phyloP scores from a whole-genome alignment of 2,329 filamentous ascomycete species.

The Chrysoporthe deuterocubensis region DNA sequence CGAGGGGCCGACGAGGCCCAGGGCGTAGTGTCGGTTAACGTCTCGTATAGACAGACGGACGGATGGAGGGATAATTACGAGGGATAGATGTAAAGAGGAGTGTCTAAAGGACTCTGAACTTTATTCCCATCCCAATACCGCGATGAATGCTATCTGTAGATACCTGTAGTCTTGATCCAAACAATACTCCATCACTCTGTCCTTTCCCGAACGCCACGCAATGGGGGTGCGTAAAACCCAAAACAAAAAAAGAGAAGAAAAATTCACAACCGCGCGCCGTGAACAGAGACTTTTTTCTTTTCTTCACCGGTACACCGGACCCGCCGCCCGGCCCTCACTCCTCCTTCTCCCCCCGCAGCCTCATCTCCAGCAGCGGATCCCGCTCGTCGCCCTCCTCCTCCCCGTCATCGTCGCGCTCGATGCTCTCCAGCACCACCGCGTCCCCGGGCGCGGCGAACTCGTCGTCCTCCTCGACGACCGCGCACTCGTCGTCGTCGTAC shows the following conservation, averaged over 20 bases:
- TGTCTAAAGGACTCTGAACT: background rate
- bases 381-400: background rate
- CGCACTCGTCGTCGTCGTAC: slow-evolving; percentile 14
- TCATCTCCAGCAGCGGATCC: slow-evolving; percentile 16
- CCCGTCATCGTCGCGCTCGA: slow-evolving; percentile 1
- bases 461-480: slow-evolving; percentile 23
- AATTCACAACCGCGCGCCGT: too few species aligned
- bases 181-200: background rate
- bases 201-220: slow-evolving; percentile 6
- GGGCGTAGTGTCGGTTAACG: too few species aligned
- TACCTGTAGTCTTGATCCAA: slow-evolving; percentile 1
- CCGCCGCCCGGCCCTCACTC: background rate
- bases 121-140: background rate
- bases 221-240: background rate
- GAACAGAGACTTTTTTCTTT: background rate
- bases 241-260: background rate
- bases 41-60: too few species aligned
- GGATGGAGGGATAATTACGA: too few species aligned
- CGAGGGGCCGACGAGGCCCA: too few species aligned
- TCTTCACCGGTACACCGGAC: background rate
- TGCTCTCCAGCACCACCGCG: slow-evolving; percentile 13
- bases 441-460: slow-evolving; percentile 2
- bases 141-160: background rate
- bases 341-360: background rate
- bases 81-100: too few species aligned